phyloP scores from a whole-genome alignment of 2,329 filamentous ascomycete genomes.

The Fusarium cyanostomum region DNA sequence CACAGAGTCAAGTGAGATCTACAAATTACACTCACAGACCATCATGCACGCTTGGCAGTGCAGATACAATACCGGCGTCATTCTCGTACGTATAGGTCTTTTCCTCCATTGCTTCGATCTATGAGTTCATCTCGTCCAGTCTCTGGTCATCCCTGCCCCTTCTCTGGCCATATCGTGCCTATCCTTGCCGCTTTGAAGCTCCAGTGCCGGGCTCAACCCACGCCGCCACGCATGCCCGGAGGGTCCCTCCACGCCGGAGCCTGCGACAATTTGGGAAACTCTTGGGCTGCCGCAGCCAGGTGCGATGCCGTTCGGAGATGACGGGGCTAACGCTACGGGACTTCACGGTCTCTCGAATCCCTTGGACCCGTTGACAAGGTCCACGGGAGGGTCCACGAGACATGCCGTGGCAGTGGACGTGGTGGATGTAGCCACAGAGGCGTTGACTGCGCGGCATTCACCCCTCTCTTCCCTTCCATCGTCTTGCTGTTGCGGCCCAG shows the following conservation, averaged over 20 bases:
- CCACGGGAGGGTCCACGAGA: conserved; percentile 30
- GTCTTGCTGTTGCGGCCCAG: conserved; percentile 14
- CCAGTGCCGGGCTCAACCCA: conserved; percentile 20
- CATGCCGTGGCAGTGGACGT: conserved; percentile 29
- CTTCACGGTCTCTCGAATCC: conserved; percentile 24
- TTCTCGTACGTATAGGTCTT: conserved; percentile 4
- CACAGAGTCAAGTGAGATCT: conserved; percentile 1
- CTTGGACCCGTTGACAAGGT: conserved; percentile 23
- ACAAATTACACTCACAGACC: conserved; percentile 11
- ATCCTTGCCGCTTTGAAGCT: conserved; percentile 24
- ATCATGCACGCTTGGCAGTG: conserved; percentile 1
- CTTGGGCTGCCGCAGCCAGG: conserved; percentile 24
- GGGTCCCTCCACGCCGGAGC: conserved; percentile 21
- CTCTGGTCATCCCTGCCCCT: conserved; percentile 1
- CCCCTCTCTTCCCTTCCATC: conserved; percentile 3
- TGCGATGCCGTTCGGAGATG: conserved; percentile 39
- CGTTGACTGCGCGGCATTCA: conserved; percentile 36
- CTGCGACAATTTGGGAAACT: conserved; percentile 20
- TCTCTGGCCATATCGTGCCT: conserved; percentile 18
- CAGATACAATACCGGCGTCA: background rate
- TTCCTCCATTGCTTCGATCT: background rate
- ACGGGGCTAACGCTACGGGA: conserved; percentile 33
- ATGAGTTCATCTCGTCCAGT: background rate
- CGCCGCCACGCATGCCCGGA: conserved; percentile 31
- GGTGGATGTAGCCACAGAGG: conserved; percentile 16